These are phyloP conservation scores for Colletotrichum plurivorum DNA, from an alignment of 2,329 filamentous ascomycete genomes.

Conservation along the genomic window DNA sequence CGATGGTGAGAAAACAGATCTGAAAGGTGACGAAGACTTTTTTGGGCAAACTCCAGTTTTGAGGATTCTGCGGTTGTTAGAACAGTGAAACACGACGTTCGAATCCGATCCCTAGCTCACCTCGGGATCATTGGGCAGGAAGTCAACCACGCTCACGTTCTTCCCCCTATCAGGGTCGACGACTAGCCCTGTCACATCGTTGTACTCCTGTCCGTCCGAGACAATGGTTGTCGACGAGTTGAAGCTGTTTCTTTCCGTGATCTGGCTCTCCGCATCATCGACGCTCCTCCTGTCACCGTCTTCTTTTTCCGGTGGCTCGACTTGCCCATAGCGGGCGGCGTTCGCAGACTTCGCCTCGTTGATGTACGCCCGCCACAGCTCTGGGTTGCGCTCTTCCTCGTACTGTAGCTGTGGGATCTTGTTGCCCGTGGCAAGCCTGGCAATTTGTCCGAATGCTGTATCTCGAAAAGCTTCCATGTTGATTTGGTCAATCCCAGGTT, in stretches of 20 bases:
- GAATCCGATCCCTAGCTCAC: background rate
- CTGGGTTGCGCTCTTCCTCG: conserved; percentile 8
- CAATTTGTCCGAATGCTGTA: conserved; percentile 21
- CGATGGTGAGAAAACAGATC: conserved; percentile 15
- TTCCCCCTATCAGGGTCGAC: conserved; percentile 8
- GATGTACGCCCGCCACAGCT: conserved; percentile 20
- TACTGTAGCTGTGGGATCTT: conserved; percentile 21
- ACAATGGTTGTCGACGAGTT: background rate
- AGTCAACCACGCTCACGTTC: conserved; percentile 10
- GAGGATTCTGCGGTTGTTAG: conserved; percentile 13
- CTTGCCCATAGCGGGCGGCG: background rate
- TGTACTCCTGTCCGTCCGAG: background rate
- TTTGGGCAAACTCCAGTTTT: conserved; percentile 16
- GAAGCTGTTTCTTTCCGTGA: background rate
- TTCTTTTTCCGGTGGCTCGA: background rate
- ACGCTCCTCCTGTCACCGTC: no score
- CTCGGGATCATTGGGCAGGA: conserved; percentile 29
- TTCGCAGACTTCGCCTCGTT: background rate
- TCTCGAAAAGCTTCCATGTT: conserved; percentile 24
- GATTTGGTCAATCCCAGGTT: no score
- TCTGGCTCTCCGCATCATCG: background rate
- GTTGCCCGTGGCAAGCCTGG: background rate
- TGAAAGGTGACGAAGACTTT: conserved; percentile 27
- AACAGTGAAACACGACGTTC: no score
- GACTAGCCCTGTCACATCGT: background rate